Conservation (phyloP, 1,139 yeast species). For the Lodderomyces margitis region DNA sequence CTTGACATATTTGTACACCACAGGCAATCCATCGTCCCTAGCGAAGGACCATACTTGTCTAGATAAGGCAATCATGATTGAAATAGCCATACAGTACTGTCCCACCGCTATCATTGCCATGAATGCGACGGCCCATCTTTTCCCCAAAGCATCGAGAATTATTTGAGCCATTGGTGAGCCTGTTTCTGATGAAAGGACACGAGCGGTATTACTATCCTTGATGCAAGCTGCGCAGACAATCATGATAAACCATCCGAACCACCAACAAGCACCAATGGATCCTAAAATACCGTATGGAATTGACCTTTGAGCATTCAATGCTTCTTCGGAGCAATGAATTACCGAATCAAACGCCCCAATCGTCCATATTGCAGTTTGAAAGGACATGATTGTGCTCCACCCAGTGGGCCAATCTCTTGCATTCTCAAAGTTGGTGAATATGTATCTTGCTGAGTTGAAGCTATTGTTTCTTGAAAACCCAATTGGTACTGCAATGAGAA, state of each 20-base stretch:
- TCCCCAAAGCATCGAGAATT: conserved; percentile 61
- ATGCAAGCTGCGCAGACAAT: conserved; percentile 59
- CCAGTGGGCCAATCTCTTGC: conserved; percentile 22
- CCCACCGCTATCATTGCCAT: conserved; percentile 58
- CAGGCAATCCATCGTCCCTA: conserved; percentile 47
- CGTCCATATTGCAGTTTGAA: conserved; percentile 68
- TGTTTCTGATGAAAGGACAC: conserved; percentile 39
- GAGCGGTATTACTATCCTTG: conserved; percentile 42
- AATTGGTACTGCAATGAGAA: conserved; percentile 63
- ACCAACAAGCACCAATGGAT: conserved; percentile 53
- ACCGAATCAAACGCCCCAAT: conserved; percentile 70
- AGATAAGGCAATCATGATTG: conserved; percentile 34
- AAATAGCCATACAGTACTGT: conserved; percentile 64
- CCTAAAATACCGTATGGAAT: conserved; percentile 62
- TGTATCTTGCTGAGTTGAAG: conserved; percentile 41
- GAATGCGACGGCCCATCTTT: conserved; percentile 65
- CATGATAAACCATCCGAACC: conserved; percentile 57
- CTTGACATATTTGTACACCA: conserved; percentile 43
- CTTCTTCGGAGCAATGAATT: conserved; percentile 72
- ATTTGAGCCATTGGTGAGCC: conserved; percentile 67
- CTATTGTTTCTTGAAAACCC: conserved; percentile 48
- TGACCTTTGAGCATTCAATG: conserved; percentile 61
- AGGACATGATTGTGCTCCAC: conserved; percentile 49
- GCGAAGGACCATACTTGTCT: conserved; percentile 40
- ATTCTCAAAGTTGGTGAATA: conserved; percentile 57